These are phyloP conservation scores for Zasmidium citrigriseum DNA, from an alignment of 2,329 filamentous ascomycete species.

Conservation along the genomic window DNA sequence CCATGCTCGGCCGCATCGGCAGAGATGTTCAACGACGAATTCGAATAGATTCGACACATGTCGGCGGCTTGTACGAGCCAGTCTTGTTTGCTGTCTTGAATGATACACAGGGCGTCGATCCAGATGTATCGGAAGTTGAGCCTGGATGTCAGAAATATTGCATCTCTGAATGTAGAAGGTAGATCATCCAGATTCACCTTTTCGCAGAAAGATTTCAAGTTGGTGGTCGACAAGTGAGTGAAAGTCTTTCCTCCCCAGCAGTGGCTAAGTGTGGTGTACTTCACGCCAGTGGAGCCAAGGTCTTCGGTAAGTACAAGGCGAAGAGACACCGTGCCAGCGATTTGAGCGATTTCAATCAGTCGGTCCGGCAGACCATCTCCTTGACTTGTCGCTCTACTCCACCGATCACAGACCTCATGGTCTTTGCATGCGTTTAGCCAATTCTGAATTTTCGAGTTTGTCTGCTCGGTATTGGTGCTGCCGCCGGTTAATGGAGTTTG, in stretches of 20 bases:
- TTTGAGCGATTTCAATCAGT: neutral
- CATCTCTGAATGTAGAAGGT: slow-evolving; percentile 30
- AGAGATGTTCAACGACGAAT: slow-evolving; percentile 24
- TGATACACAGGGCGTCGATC: slow-evolving; percentile 38
- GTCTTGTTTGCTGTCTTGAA: slow-evolving; percentile 31
- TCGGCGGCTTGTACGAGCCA: slow-evolving; percentile 24
- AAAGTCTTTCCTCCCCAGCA: slow-evolving; percentile 4
- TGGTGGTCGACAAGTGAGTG: neutral
- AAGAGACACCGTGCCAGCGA: neutral
- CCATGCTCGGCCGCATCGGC: slow-evolving; percentile 17
- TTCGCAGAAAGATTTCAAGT: neutral
- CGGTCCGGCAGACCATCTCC: neutral
- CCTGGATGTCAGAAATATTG: slow-evolving; percentile 23
- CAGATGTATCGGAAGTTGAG: slow-evolving; percentile 33
- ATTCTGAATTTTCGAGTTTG: neutral
- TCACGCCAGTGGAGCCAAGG: neutral
- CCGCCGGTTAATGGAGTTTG: too few species aligned
- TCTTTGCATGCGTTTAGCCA: neutral
- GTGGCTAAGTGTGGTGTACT: slow-evolving; percentile 7
- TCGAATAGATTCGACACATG: slow-evolving; percentile 32
- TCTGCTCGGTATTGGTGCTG: neutral
- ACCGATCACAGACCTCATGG: neutral
- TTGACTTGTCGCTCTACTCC: neutral
- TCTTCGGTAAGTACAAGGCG: neutral
- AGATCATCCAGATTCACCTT: slow-evolving; percentile 5